Percentiles rank a stretch among this genome's conserved stretches.
Evolutionary conservation across 1,284 basidiomycete species (phyloP).

Genomic region (Clitocybe nebularis): DNA sequence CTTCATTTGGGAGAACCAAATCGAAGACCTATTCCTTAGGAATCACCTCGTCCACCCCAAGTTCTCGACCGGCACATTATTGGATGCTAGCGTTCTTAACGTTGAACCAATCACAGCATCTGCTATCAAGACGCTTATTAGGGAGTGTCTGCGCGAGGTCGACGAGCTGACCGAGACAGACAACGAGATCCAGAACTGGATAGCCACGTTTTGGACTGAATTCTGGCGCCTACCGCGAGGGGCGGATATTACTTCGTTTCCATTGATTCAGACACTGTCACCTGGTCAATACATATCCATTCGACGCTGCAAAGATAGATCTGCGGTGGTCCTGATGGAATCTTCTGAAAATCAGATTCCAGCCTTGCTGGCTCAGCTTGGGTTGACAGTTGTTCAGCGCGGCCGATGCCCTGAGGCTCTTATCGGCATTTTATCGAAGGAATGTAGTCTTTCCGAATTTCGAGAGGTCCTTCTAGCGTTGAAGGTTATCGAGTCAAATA

Average conservation of each 20-base stretch:
- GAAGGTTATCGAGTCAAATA: background rate
- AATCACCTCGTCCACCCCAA: conserved; percentile 25
- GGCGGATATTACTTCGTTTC: conserved; percentile 2
- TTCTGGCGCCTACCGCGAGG: conserved; percentile 13
- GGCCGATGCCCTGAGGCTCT: background rate
- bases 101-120: conserved; percentile 17
- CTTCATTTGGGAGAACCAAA: conserved; percentile 18
- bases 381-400: background rate
- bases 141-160: conserved; percentile 12
- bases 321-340: background rate
- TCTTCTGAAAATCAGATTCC: background rate
- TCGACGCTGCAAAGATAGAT: background rate
- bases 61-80: conserved; percentile 12
- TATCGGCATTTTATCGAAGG: background rate
- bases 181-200: conserved; percentile 16
- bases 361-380: background rate
- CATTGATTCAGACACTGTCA: conserved; percentile 4
- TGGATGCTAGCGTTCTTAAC: conserved; percentile 23
- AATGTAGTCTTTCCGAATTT: background rate
- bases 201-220: conserved; percentile 22
- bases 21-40: conserved; percentile 9
- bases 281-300: background rate
- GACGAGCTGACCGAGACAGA: conserved; percentile 3
- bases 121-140: conserved; percentile 21
- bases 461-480: background rate